Conservation (phyloP, 371 early-diverging fungal species). For the Actinomortierella ambigua region DNA sequence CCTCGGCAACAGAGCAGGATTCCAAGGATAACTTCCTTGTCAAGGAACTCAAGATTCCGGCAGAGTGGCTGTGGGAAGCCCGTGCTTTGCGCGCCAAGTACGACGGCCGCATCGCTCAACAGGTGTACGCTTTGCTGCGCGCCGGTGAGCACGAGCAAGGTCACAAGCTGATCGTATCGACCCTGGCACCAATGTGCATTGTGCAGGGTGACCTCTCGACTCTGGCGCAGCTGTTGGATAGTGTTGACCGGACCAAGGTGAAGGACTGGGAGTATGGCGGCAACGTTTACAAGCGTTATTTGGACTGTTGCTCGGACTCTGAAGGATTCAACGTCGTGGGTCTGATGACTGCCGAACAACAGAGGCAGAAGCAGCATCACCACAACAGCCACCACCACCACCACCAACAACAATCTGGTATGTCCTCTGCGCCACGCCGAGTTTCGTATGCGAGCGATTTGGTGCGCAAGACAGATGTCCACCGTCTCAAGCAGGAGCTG, state of each 20-base stretch:
- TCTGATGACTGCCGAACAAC: neutral
- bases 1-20: constrained; percentile 1
- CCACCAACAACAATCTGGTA: no score
- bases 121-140: constrained; percentile 57
- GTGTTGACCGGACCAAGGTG: constrained; percentile 36
- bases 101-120: constrained; percentile 50
- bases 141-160: constrained; percentile 44
- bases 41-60: constrained; percentile 54
- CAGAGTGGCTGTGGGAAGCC: constrained; percentile 67
- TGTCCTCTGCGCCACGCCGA: neutral
- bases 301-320: constrained; percentile 40
- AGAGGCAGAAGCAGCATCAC: constrained; percentile 5
- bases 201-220: constrained; percentile 44
- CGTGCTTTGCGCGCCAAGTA: constrained; percentile 67
- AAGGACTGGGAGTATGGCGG: constrained; percentile 43
- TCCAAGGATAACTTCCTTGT: constrained; percentile 51
- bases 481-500: constrained; percentile 15
- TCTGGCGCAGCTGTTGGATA: constrained; percentile 17
- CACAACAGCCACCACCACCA: no score
- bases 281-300: constrained; percentile 27
- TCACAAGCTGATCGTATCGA: constrained; percentile 49
- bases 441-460: constrained; percentile 34
- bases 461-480: constrained; percentile 16
- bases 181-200: constrained; percentile 52
- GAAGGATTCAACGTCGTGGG: constrained; percentile 16